phyloP scores from a whole-genome alignment of 78 protist species.

The Dictyostelium purpureum region DNA sequence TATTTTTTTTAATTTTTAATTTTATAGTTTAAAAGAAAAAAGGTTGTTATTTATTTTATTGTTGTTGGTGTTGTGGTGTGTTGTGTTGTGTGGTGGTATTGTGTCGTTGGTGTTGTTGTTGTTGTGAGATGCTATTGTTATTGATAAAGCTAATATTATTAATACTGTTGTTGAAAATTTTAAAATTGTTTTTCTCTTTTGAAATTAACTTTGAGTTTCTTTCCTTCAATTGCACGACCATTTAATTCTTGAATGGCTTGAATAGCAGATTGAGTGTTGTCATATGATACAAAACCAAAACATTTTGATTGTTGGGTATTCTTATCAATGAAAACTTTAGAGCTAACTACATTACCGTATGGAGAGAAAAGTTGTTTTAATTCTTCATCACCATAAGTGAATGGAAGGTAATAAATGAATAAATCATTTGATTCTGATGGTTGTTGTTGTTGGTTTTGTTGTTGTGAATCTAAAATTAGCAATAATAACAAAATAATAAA shows the following conservation, averaged over 20 bases:
- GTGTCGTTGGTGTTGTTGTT: not conserved
- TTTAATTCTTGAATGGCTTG: conserved; percentile 85
- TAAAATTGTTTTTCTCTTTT: conserved; percentile 69
- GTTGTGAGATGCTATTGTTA: not conserved
- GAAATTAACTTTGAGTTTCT: conserved; percentile 90
- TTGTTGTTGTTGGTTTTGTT: conserved; percentile 18
- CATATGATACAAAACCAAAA: conserved; percentile 91
- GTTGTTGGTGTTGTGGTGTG: not conserved
- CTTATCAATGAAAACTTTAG: conserved; percentile 88
- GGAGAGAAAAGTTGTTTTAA: conserved; percentile 71
- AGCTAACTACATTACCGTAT: conserved; percentile 83
- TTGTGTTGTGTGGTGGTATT: not conserved
- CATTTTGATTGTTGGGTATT: conserved; percentile 86
- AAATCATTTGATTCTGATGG: conserved; percentile 64
- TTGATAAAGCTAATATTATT: not conserved
- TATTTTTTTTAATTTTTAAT: not conserved
- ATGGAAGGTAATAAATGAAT: conserved; percentile 91
- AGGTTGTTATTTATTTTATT: not conserved
- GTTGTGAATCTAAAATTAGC: not conserved
- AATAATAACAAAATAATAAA: not conserved
- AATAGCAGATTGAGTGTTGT: conserved; percentile 82
- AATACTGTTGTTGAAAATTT: not conserved
- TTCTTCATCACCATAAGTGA: conserved; percentile 80
- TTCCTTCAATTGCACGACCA: conserved; percentile 87
- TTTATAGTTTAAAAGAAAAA: not conserved